Evolutionary conservation across 2,329 filamentous ascomycete genomes (phyloP).

Genomic region (Fusarium goolgardi): DNA sequence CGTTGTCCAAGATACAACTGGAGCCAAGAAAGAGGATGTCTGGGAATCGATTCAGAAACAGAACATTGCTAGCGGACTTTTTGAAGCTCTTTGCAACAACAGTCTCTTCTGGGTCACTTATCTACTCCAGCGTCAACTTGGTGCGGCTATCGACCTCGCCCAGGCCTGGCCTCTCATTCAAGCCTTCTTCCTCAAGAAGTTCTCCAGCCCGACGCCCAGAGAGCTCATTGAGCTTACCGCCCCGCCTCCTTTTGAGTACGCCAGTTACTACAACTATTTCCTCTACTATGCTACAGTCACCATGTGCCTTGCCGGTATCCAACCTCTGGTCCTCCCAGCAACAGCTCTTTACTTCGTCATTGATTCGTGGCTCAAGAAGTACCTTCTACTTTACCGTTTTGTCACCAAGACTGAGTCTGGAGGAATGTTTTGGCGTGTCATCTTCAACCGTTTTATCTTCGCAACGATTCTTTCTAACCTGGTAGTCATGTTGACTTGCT

Average conservation of each 20-base stretch:
- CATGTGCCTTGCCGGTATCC: constrained; percentile 83
- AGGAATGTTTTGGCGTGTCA: constrained; percentile 88
- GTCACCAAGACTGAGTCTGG: constrained; percentile 97
- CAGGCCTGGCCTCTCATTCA: constrained; percentile 87
- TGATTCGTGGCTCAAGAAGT: constrained; percentile 94
- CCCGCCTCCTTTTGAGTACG: constrained; percentile 92
- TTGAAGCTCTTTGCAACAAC: constrained; percentile 81
- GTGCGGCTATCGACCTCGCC: constrained; percentile 91
- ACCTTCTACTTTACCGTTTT: constrained; percentile 92
- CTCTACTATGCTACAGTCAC: constrained; percentile 93
- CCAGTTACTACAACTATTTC: constrained; percentile 98
- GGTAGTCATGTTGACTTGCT: constrained; percentile 80
- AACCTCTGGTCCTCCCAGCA: constrained; percentile 87
- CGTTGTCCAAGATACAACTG: constrained; percentile 68
- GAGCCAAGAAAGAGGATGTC: constrained; percentile 65
- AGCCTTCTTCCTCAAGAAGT: constrained; percentile 86
- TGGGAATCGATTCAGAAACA: constrained; percentile 76
- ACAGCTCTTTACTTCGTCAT: constrained; percentile 90
- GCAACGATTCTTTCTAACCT: constrained; percentile 81
- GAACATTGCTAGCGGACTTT: constrained; percentile 71
- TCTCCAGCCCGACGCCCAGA: constrained; percentile 87
- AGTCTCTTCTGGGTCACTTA: constrained; percentile 96
- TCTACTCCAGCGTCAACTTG: constrained; percentile 90
- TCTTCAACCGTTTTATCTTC: constrained; percentile 94
- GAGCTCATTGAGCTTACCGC: constrained; percentile 93